Evolutionary conservation across 805 yeast genomes (phyloP).

Genomic region (Saccharomycopsis guyanensis): DNA sequence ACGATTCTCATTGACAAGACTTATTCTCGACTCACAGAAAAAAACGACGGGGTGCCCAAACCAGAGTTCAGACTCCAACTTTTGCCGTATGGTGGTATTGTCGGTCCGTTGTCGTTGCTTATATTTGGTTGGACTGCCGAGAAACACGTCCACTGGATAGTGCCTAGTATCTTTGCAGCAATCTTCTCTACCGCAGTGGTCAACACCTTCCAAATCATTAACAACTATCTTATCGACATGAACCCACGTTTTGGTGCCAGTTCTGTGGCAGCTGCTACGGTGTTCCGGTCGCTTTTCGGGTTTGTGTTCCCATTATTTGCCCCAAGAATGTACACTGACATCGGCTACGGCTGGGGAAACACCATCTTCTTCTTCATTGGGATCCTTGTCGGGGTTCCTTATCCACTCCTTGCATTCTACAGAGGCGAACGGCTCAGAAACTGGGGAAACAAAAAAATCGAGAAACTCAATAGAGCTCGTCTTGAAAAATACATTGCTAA

Average conservation of each 20-base stretch:
- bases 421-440: slow-evolving; percentile 50
- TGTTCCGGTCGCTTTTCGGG: slow-evolving; percentile 50
- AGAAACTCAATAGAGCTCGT: slow-evolving; percentile 36
- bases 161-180: slow-evolving; percentile 50
- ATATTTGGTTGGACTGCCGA: slow-evolving; percentile 57
- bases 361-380: slow-evolving; percentile 48
- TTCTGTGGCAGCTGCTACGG: slow-evolving; percentile 58
- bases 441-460: slow-evolving; percentile 50
- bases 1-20: slow-evolving; percentile 36
- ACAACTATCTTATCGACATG: slow-evolving; percentile 56
- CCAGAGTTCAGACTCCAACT: slow-evolving; percentile 57
- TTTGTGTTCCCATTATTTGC: slow-evolving; percentile 58
- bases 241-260: slow-evolving; percentile 53
- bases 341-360: slow-evolving; percentile 49
- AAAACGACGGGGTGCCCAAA: slow-evolving; percentile 42
- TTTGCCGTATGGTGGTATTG: slow-evolving; percentile 40
- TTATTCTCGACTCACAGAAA: slow-evolving; percentile 31
- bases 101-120: slow-evolving; percentile 49
- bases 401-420: slow-evolving; percentile 48
- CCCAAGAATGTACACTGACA: slow-evolving; percentile 39
- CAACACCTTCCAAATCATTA: slow-evolving; percentile 49
- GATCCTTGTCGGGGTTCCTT: slow-evolving; percentile 50
- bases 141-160: slow-evolving; percentile 41
- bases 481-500: neutral
- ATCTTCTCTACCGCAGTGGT: slow-evolving; percentile 47